phyloP scores from a whole-genome alignment of 768 basidiomycete species.

The Macrolepiota dolichaula region DNA sequence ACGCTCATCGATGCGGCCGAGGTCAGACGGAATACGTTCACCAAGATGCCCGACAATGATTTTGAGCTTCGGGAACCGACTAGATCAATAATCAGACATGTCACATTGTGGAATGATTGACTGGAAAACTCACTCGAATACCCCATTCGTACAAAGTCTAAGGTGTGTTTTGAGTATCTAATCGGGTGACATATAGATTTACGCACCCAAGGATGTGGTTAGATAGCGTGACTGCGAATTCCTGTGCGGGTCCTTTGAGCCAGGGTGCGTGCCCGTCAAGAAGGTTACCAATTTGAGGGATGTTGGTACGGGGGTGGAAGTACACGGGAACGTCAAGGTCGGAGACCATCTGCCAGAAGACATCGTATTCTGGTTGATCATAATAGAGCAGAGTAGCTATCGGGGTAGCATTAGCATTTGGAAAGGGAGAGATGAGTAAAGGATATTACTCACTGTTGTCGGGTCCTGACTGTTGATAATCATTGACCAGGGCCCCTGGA shows the following conservation, averaged over 20 bases:
- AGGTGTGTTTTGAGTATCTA: not conserved
- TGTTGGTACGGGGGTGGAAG: slow-evolving; percentile 31
- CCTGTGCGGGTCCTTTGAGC: slow-evolving; percentile 29
- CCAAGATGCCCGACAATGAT: slow-evolving; percentile 42
- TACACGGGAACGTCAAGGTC: slow-evolving; percentile 36
- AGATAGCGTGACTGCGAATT: slow-evolving; percentile 32
- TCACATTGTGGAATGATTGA: not conserved
- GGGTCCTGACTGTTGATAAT: slow-evolving; percentile 40
- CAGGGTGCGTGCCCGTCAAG: slow-evolving; percentile 28
- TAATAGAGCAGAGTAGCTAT: slow-evolving; percentile 32
- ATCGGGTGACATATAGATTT: not conserved
- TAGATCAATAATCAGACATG: slow-evolving; percentile 10
- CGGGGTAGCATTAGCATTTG: not conserved
- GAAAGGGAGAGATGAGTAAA: not conserved
- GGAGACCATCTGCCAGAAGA: slow-evolving; percentile 32
- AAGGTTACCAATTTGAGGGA: slow-evolving; percentile 20
- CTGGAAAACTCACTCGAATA: slow-evolving; percentile 41
- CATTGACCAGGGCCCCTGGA: slow-evolving; percentile 36
- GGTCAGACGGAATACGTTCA: slow-evolving; percentile 39
- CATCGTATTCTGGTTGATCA: slow-evolving; percentile 33
- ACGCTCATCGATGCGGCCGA: slow-evolving; percentile 37
- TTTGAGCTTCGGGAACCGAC: slow-evolving; percentile 38
- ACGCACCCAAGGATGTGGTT: slow-evolving; percentile 33
- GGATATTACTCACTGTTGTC: slow-evolving; percentile 27
- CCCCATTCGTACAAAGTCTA: slow-evolving; percentile 33